These are phyloP conservation scores for Trametes coccinea DNA, from an alignment of 768 basidiomycete species.

Conservation along the genomic window DNA sequence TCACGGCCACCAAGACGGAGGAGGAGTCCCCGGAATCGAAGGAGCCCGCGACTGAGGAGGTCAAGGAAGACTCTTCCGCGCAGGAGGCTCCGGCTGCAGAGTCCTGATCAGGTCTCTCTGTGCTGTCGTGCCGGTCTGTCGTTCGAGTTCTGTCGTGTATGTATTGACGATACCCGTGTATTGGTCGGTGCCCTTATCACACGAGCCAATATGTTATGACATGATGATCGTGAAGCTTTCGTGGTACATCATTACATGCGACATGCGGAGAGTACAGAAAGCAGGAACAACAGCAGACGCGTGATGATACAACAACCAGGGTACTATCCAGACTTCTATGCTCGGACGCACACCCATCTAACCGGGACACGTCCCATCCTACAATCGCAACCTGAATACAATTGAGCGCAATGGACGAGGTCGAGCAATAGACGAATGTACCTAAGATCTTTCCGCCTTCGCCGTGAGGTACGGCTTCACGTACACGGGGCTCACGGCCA, in stretches of 20 bases:
- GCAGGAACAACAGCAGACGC: too few species aligned
- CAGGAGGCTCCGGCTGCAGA: neutral
- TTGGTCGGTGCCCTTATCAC: neutral
- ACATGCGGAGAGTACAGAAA: too few species aligned
- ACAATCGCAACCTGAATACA: too few species aligned
- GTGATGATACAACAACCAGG: neutral
- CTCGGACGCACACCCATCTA: too few species aligned
- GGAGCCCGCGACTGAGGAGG: neutral
- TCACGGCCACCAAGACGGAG: neutral
- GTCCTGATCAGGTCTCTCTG: neutral
- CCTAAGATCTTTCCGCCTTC: neutral
- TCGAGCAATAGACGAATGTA: too few species aligned
- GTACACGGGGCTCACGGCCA: slow-evolving; percentile 17
- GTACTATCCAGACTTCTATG: too few species aligned
- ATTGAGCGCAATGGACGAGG: too few species aligned
- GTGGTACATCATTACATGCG: too few species aligned
- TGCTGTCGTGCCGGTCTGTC: neutral
- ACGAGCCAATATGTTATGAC: neutral
- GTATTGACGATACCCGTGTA: slow-evolving; percentile 5
- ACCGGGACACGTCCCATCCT: too few species aligned
- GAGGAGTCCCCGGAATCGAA: neutral
- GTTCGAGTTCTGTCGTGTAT: neutral
- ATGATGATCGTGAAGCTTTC: too few species aligned
- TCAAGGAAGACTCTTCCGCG: neutral
- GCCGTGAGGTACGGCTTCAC: slow-evolving; percentile 2